Evolutionary conservation across 177 flowering plant species (phyloP), one percentile per base, ranked within the genome.

Genomic region (Vitis hybrid): DNA sequence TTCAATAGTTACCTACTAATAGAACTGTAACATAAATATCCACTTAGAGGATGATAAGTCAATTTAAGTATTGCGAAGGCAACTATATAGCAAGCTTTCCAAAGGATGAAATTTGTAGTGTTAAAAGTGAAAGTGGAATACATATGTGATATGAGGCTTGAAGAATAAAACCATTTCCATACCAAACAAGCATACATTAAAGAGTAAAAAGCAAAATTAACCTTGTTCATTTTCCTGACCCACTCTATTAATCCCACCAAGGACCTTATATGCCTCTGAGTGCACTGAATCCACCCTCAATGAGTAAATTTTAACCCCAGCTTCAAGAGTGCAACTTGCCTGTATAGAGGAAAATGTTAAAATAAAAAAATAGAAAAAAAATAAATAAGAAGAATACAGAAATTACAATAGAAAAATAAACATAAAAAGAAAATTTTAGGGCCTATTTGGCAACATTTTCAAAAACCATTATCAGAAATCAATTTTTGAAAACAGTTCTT

Each of bases 261-360:
- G 98, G 29, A 96, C 98, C 77, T 96, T 96, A 77, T 93, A 96
- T 5, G 99, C 99, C 73, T 96, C 99, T 1, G 98, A 87, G 79
- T 96, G 97, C 57, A 86, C 89, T 1, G 98, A 89, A 77, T 96
- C 99, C 69, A 96, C 99, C 77, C 99, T 87, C 75, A 86, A 29
- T 9, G 99, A 83, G 70, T 96, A 96, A 51, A 96, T 96, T 77
- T 89, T 94, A 62, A 96, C 99, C 48, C 98, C 98, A 60, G 99
- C 98, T 81, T 96, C 99, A 72, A 96, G 79, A 10, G 98, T 92
- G 74, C 99, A 93, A 81, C 98, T 93, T 69, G 99, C 99, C 99
- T 96, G 76, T 22, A 72, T 10, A 68, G 3, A 45, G 3, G 53
- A 56, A 65, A 50, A 53, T 15, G 51, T 19, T 62, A 39, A 39